Base-by-base conservation (phyloP, 768 basidiomycete species). In the Daedalea quercina region DNA sequence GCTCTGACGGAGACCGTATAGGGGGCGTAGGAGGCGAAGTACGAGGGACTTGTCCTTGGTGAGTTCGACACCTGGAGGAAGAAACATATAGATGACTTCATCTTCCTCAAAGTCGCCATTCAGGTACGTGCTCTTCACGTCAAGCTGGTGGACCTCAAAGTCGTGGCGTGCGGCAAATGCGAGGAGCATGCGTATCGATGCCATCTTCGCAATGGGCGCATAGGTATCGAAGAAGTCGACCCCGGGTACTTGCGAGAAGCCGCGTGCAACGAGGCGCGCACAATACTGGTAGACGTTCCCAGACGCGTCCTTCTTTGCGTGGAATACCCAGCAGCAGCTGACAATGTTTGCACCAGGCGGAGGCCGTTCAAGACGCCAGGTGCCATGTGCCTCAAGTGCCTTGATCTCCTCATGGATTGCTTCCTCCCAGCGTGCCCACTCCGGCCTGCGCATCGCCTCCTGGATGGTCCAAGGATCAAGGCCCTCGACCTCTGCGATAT, bases 41-140 rank as follows among this genome's bases (percentile, higher is more conserved):
- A n/a, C n/a, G 20, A 60, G 54, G 44, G 55, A n/a, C 34, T 37
- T 37, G 34, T 9, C 9, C 9, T 37, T 37, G 9, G 34, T n/a
- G 11, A 44, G 9, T n/a, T 43, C 48, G 11, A 28, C 24, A 4
- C 46, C 54, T 1, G 52, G 52, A 0, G 56, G 56, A 9, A 43
- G 53, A 0, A n/a, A 19, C 49, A 58, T 52, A 23, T 48, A 58
- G 35, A 60, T 53, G 9, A 12, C 9, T 20, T 44, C 42, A 15
- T 19, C 41, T 33, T 63, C 60, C 13, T 57, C 44, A 28, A 62
- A 52, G 0, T 54, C 20, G 0, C 56, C 56, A 34, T 68, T 62
- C n/a, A 68, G 64, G 43, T 63, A 68, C 1, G 65, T 70, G 0
- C 58, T 60, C 34, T 69, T 68, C 31, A 74, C 54, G 50, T 72